These are phyloP conservation scores for Lactarius quietus DNA, from an alignment of 768 basidiomycete genomes.

Conservation along the genomic window DNA sequence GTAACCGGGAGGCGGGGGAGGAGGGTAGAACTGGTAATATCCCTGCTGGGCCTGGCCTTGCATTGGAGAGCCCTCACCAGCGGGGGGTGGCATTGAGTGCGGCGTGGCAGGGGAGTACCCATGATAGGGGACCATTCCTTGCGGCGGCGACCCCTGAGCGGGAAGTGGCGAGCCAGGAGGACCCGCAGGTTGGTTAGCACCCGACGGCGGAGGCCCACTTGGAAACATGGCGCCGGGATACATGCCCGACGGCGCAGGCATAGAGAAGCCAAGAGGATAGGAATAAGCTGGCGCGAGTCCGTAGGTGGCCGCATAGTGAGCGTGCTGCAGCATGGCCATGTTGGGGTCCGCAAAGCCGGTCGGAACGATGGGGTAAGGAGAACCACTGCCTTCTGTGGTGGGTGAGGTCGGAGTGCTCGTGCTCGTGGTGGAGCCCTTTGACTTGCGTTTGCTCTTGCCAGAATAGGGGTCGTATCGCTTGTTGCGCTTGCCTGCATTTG, in stretches of 20 bases:
- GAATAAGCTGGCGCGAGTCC: constrained; percentile 21
- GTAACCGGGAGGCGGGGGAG: constrained; percentile 23
- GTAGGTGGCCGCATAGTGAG: constrained; percentile 23
- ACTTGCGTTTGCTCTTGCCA: constrained; percentile 22
- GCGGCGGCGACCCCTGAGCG: constrained; percentile 12
- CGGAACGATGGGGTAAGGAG: constrained; percentile 16
- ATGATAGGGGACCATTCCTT: constrained; percentile 16
- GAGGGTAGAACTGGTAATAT: constrained; percentile 24
- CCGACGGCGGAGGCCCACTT: constrained; percentile 14
- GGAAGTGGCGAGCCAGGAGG: constrained; percentile 17
- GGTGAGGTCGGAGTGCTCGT: constrained; percentile 21
- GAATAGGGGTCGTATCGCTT: constrained; percentile 37
- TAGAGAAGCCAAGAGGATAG: constrained; percentile 21
- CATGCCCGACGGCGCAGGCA: constrained; percentile 12
- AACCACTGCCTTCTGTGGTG: constrained; percentile 10
- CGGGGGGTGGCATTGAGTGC: constrained; percentile 1
- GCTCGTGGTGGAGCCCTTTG: constrained; percentile 14
- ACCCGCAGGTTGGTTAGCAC: not conserved
- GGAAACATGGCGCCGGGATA: constrained; percentile 14
- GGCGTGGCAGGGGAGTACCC: constrained; percentile 1
- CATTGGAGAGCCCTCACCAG: constrained; percentile 11
- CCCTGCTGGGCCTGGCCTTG: constrained; percentile 18
- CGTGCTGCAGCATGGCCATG: constrained; percentile 27
- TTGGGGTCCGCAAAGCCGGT: constrained; percentile 19
- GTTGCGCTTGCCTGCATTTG: constrained; percentile 29